Conservation (phyloP, 2,329 filamentous ascomycete genomes). For the Coniochaeta hoffmannii region DNA sequence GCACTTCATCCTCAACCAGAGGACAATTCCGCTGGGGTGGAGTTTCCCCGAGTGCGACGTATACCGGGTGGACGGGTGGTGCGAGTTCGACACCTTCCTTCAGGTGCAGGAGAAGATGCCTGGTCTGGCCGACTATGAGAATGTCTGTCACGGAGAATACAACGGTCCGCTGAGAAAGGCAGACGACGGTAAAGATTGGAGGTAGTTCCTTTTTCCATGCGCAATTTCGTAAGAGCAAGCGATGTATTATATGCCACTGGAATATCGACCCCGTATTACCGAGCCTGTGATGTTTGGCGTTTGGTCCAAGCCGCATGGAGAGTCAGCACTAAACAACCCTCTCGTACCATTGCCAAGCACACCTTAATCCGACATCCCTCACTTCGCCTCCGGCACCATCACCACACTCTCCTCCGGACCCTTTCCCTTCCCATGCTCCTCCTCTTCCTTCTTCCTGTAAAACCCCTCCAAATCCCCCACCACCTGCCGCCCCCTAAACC, state of each 20-base stretch:
- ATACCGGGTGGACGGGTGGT: slow-evolving; percentile 65
- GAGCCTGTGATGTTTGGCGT: too few relatives aligned
- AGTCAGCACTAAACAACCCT: neutral
- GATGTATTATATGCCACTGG: neutral
- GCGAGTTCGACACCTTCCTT: slow-evolving; percentile 63
- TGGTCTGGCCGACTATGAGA: slow-evolving; percentile 52
- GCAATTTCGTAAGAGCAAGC: neutral
- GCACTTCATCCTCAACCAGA: slow-evolving; percentile 68
- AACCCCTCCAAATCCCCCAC: slow-evolving; percentile 34
- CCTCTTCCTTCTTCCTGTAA: slow-evolving; percentile 22
- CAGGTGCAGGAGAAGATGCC: slow-evolving; percentile 52
- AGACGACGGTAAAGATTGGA: neutral
- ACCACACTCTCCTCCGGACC: slow-evolving; percentile 26
- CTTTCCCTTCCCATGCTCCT: slow-evolving; percentile 16
- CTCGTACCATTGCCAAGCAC: neutral
- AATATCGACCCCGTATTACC: neutral
- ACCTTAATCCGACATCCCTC: neutral
- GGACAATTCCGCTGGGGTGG: slow-evolving; percentile 60
- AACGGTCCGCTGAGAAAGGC: slow-evolving; percentile 2
- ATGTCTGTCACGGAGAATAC: slow-evolving; percentile 59
- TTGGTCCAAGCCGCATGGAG: neutral
- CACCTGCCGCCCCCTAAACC: slow-evolving; percentile 39
- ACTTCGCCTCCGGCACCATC: slow-evolving; percentile 22
- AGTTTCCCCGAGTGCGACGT: slow-evolving; percentile 59
- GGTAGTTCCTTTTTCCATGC: neutral